Base-by-base conservation (phyloP, 345 rosid species). In the Heritiera fomes region DNA sequence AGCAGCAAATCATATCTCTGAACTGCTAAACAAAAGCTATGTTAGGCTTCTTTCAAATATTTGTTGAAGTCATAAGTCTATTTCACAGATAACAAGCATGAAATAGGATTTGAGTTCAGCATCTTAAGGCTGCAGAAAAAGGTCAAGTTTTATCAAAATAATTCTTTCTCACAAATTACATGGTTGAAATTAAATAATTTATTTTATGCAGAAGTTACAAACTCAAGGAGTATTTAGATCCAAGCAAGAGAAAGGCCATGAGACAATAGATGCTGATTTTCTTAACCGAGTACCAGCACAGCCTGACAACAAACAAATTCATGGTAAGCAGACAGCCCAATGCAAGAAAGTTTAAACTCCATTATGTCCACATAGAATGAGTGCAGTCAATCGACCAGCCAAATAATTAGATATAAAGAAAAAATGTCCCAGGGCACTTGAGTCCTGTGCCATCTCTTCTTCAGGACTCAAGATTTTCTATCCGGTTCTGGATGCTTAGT, bases 191-290 rank as follows among this genome's bases (percentile, higher is more conserved):
- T 52, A 53, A 34, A 53, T 17, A 34, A 18, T 34, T 55, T 72
- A 1, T 17, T 49, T 23, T 71, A 2, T 1, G 3, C 23, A 49
- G 6, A 49, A 1, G 75, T 4, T 49, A 12, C 49, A 50, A 71
- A 49, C 60, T 23, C 20, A 13, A 49, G 38, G 38, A 49, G 7
- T 23, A 30, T 53, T 72, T 38, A 18, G 46, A 38, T 34, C 46
- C 20, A 52, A 53, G 47, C 17, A 72, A 18, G 38, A 9, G 30
- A 72, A 34, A 38, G 62, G 75, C 47, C 4, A 17, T 34, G 41
- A 52, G 17, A 10, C 30, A 52, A 72, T 53, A 53, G n/a, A 72
- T 55, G 63, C 40, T 53, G 61, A 53, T 55, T 72, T 47, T 72
- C 62, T 53, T 72, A 34, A 8, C 47, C 1, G 1, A 72, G 18